These are phyloP conservation scores for Talaromyces sp. DNA, from an alignment of 2,329 filamentous ascomycete species.

Conservation along the genomic window DNA sequence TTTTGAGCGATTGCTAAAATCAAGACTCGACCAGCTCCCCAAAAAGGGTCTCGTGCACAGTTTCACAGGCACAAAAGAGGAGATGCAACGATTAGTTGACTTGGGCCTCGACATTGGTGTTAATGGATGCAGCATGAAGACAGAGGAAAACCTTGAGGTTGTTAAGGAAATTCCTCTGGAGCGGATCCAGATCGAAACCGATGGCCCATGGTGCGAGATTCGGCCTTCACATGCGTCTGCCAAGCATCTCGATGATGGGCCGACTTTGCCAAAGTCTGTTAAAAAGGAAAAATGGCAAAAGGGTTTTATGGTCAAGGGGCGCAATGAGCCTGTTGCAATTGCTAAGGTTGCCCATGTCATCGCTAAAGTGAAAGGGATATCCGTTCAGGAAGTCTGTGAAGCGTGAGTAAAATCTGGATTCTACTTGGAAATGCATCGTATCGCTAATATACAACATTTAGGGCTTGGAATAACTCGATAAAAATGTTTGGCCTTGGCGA, in stretches of 20 bases:
- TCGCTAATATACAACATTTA: slow-evolving; percentile 21
- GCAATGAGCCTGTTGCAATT: slow-evolving; percentile 89
- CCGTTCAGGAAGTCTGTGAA: slow-evolving; percentile 78
- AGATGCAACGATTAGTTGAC: slow-evolving; percentile 75
- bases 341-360: slow-evolving; percentile 83
- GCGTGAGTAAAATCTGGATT: slow-evolving; percentile 46
- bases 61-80: slow-evolving; percentile 83
- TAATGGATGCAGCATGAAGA: slow-evolving; percentile 96
- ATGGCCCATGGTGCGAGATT: slow-evolving; percentile 97
- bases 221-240: slow-evolving; percentile 81
- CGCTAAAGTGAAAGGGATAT: slow-evolving; percentile 75
- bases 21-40: slow-evolving; percentile 61
- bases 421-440: neutral
- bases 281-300: slow-evolving; percentile 96
- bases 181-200: slow-evolving; percentile 87
- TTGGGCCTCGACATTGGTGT: slow-evolving; percentile 87
- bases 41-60: slow-evolving; percentile 84
- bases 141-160: slow-evolving; percentile 80
- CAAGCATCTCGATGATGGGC: slow-evolving; percentile 65
- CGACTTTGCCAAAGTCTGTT: slow-evolving; percentile 70
- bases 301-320: slow-evolving; percentile 85
- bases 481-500: slow-evolving; percentile 71
- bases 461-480: slow-evolving; percentile 75
- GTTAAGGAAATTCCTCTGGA: slow-evolving; percentile 75
- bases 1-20: slow-evolving; percentile 68